phyloP scores from a whole-genome alignment of 169 alveolate genomes.

The Pseudocohnilembus persalinus region DNA sequence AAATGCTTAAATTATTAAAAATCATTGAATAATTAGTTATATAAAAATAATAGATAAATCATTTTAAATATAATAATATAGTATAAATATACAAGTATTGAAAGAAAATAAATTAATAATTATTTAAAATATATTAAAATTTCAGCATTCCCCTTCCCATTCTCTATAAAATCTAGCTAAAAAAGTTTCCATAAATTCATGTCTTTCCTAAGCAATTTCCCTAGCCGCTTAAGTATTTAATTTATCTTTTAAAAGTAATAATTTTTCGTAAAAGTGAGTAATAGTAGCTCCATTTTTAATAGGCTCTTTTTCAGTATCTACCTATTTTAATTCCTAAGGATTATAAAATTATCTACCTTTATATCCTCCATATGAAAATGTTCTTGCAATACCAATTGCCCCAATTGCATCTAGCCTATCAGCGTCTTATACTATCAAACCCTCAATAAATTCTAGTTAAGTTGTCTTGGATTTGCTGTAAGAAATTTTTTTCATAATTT shows the following conservation, averaged over 20 bases:
- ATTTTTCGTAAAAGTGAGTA: slow-evolving; percentile 62
- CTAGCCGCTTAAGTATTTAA: slow-evolving; percentile 64
- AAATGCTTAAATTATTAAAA: too few relatives aligned
- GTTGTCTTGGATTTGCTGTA: slow-evolving; percentile 48
- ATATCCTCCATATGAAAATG: slow-evolving; percentile 60
- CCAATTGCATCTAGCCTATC: slow-evolving; percentile 66
- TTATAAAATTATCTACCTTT: slow-evolving; percentile 50
- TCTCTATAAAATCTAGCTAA: slow-evolving; percentile 49
- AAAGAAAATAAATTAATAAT: too few relatives aligned
- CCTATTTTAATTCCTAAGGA: slow-evolving; percentile 5
- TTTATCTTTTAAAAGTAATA: slow-evolving; percentile 50
- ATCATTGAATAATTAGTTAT: too few relatives aligned
- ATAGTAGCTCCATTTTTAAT: slow-evolving; percentile 42
- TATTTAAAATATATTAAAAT: too few relatives aligned
- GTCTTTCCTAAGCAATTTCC: slow-evolving; percentile 53
- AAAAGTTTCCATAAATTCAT: slow-evolving; percentile 48
- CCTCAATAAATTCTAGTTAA: slow-evolving; percentile 50
- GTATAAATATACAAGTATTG: too few relatives aligned
- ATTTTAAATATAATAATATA: too few relatives aligned
- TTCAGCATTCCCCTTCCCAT: slow-evolving; percentile 34
- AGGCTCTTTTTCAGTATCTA: background rate
- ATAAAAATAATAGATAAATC: too few relatives aligned
- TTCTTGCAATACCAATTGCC: slow-evolving; percentile 66
- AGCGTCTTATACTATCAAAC: slow-evolving; percentile 64
- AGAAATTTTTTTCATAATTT: slow-evolving; percentile 54